These are phyloP conservation scores for Phalaenopsis equestris DNA, from an alignment of 106 monocot genomes.

Conservation along the genomic window DNA sequence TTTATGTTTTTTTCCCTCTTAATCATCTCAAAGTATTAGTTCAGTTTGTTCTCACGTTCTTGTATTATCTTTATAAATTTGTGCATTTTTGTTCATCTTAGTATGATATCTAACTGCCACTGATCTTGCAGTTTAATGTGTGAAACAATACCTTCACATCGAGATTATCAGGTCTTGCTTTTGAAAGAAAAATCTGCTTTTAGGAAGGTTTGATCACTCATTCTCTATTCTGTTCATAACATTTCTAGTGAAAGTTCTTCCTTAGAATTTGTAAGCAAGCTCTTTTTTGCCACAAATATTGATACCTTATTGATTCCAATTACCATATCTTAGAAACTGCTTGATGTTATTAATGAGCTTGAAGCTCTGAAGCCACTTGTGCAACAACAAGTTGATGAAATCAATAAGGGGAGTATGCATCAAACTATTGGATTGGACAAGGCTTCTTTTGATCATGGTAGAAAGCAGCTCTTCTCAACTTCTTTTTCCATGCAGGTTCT, in stretches of 20 bases:
- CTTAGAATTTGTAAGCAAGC: not conserved
- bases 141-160: conserved; percentile 91
- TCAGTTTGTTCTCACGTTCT: not conserved
- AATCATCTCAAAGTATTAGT: not conserved
- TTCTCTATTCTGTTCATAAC: not conserved
- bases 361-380: conserved; percentile 77
- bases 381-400: conserved; percentile 54
- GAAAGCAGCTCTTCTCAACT: conserved; percentile 26
- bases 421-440: conserved; percentile 21
- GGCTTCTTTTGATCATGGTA: conserved; percentile 12
- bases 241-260: not conserved
- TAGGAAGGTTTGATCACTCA: conserved; percentile 43
- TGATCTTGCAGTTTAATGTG: conserved; percentile 59
- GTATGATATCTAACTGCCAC: not conserved
- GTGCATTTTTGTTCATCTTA: not conserved
- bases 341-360: conserved; percentile 70
- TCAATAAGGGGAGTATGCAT: conserved; percentile 36
- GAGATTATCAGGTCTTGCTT: conserved; percentile 64
- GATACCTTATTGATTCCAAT: not conserved
- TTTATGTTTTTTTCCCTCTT: not conserved
- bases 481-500: conserved; percentile 48
- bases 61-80: not conserved
- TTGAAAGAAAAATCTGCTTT: conserved; percentile 54
- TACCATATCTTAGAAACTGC: conserved; percentile 56
- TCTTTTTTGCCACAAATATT: conserved; percentile 5